These are phyloP conservation scores for Talaromyces albobiverticillius DNA, from an alignment of 2,329 filamentous ascomycete species.

Conservation along the genomic window DNA sequence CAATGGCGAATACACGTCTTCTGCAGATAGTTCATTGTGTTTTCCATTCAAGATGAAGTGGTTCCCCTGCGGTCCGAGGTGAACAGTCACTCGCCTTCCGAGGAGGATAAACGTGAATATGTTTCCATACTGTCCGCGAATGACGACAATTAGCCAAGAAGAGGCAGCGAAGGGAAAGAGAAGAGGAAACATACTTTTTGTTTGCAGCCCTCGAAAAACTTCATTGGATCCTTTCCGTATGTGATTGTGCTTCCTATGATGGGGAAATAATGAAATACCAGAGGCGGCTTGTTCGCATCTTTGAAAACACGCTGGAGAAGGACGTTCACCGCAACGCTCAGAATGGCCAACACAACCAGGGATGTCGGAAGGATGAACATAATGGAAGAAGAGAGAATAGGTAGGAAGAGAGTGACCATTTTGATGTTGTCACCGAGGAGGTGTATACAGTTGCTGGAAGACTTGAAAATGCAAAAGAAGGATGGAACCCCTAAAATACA, in stretches of 20 bases:
- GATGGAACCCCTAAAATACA: background rate
- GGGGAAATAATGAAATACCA: conserved; percentile 79
- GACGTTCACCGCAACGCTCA: conserved; percentile 32
- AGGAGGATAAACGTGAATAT: conserved; percentile 86
- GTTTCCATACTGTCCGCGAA: conserved; percentile 67
- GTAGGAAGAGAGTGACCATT: background rate
- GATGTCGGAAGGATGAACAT: background rate
- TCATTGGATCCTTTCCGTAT: conserved; percentile 62
- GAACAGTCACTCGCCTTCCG: conserved; percentile 86
- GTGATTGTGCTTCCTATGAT: conserved; percentile 43
- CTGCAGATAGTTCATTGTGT: conserved; percentile 82
- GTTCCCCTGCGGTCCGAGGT: conserved; percentile 76
- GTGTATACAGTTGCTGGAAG: background rate
- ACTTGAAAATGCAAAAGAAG: background rate
- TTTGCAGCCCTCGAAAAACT: conserved; percentile 72
- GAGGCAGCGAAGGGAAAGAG: background rate
- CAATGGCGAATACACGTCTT: conserved; percentile 83
- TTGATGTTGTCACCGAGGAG: background rate
- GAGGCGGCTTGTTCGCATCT: conserved; percentile 71
- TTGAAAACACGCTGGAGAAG: conserved; percentile 48
- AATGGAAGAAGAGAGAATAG: background rate
- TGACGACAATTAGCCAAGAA: background rate
- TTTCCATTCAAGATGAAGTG: conserved; percentile 92
- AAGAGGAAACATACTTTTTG: conserved; percentile 59
- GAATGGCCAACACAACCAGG: background rate